These are phyloP conservation scores for Venturia asperata DNA, from an alignment of 2,329 filamentous ascomycete genomes.

Conservation along the genomic window DNA sequence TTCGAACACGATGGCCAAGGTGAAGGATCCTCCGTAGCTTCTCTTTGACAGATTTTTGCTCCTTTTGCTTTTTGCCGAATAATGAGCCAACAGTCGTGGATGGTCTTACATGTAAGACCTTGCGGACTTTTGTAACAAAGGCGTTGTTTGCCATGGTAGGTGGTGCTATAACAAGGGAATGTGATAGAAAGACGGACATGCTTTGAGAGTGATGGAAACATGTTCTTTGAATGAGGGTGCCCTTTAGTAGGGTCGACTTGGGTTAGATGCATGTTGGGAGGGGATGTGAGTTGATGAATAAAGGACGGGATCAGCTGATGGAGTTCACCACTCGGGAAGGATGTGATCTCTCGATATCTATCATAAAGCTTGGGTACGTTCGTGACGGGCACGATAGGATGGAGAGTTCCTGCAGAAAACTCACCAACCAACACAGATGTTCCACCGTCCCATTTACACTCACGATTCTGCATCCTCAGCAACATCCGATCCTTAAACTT, in stretches of 20 bases:
- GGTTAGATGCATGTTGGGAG: background rate
- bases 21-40: background rate
- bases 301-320: background rate
- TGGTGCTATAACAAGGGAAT: background rate
- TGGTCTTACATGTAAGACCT: background rate
- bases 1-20: background rate
- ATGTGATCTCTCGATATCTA: background rate
- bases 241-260: background rate
- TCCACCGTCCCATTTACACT: background rate
- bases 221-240: background rate
- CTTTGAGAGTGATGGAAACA: background rate
- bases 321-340: background rate
- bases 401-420: background rate
- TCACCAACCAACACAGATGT: background rate
- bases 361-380: background rate
- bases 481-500: background rate
- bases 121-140: background rate
- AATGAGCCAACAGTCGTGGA: background rate
- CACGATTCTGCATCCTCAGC: background rate
- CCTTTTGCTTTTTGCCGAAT: background rate
- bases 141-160: background rate
- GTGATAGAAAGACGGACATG: background rate
- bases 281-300: background rate
- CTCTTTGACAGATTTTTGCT: background rate
- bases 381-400: background rate